Conservation (phyloP, 2,329 filamentous ascomycete species). For the Scedosporium apiospermum region DNA sequence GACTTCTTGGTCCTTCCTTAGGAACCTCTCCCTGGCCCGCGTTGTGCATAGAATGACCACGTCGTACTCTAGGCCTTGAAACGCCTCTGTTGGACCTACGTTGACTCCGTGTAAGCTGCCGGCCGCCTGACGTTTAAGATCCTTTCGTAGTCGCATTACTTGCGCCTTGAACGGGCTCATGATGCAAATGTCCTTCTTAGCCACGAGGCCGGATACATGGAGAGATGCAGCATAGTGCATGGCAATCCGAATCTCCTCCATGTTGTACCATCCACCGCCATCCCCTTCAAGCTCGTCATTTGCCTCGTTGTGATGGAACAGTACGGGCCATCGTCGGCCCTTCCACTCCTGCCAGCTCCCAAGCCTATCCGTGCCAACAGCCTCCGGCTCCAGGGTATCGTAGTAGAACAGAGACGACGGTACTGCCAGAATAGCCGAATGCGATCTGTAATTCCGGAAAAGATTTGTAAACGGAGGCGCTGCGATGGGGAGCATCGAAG, state of each 20-base stretch:
- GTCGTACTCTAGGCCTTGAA: conserved; percentile 97
- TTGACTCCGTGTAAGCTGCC: conserved; percentile 96
- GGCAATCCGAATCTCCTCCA: conserved; percentile 46
- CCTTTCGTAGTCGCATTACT: conserved; percentile 98
- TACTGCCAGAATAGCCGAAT: conserved; percentile 92
- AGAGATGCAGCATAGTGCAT: conserved; percentile 92
- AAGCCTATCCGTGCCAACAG: conserved; percentile 68
- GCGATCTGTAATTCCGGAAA: conserved; percentile 53
- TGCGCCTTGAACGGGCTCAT: conserved; percentile 98
- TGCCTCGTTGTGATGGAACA: conserved; percentile 98
- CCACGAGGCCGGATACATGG: conserved; percentile 97
- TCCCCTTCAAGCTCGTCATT: conserved; percentile 70
- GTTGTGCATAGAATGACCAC: conserved; percentile 85
- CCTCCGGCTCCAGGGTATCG: conserved; percentile 75
- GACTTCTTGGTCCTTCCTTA: conserved; percentile 93
- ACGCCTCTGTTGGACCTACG: conserved; percentile 95
- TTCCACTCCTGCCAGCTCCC: not conserved
- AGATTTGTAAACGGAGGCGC: conserved; percentile 2
- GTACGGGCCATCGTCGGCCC: conserved; percentile 42
- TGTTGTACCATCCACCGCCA: conserved; percentile 6
- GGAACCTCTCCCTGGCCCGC: conserved; percentile 45
- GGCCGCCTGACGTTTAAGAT: conserved; percentile 89
- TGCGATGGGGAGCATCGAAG: conserved; percentile 90
- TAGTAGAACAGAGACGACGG: conserved; percentile 99
- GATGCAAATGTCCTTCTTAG: conserved; percentile 86